phyloP scores from a whole-genome alignment of 129 eudicot genomes.

The Flaveria robusta region DNA sequence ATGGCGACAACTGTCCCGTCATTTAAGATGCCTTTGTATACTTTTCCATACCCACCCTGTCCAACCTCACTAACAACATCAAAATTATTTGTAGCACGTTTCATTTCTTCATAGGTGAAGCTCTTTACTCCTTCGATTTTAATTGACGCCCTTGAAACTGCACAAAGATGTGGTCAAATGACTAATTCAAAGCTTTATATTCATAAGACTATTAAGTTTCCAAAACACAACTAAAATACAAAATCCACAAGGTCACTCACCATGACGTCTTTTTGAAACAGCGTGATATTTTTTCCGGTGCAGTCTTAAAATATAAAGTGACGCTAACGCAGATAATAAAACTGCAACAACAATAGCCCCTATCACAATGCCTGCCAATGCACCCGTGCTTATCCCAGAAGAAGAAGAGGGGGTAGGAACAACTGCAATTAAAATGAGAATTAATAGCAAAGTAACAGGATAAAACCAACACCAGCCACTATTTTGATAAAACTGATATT shows the following conservation, averaged over 20 bases:
- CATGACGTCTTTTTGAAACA: constrained; percentile 48
- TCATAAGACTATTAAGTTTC: constrained; percentile 6
- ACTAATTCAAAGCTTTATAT: constrained; percentile 4
- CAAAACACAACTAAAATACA: background rate
- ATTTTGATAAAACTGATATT: background rate
- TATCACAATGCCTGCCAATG: constrained; percentile 70
- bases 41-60: constrained; percentile 88
- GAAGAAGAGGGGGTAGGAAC: constrained; percentile 44
- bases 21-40: constrained; percentile 61
- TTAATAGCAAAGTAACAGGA: constrained; percentile 16
- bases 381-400: constrained; percentile 82
- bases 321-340: constrained; percentile 57
- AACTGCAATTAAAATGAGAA: constrained; percentile 42
- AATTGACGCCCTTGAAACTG: constrained; percentile 63
- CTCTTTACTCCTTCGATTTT: constrained; percentile 77
- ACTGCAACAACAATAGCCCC: constrained; percentile 70
- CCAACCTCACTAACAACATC: constrained; percentile 56
- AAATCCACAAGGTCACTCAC: constrained; percentile 45
- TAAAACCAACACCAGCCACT: background rate
- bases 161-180: constrained; percentile 17
- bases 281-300: constrained; percentile 42
- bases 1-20: constrained; percentile 79
- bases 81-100: constrained; percentile 58
- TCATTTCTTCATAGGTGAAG: constrained; percentile 66
- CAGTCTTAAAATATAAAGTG: constrained; percentile 52